Percentiles rank a stretch among this genome's conserved stretches.
Evolutionary conservation across 2,329 filamentous ascomycete species (phyloP).

Genomic region (Stachybotrys elegans): DNA sequence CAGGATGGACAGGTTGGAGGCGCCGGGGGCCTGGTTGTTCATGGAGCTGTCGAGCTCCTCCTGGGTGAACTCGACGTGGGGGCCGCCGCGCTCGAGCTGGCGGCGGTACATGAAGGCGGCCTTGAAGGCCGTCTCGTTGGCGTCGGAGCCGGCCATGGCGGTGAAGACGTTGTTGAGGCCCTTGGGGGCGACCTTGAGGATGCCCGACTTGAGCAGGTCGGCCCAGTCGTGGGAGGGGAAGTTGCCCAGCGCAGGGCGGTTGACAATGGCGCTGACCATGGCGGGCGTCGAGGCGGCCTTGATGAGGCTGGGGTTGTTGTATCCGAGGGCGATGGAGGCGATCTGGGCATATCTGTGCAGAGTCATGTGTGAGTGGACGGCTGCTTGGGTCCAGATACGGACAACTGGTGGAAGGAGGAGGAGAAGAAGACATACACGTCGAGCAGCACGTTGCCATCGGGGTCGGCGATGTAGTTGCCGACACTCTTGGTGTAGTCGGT

Average conservation of each 20-base stretch:
- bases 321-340: conserved; percentile 85
- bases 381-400: background rate
- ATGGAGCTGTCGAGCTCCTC: conserved; percentile 72
- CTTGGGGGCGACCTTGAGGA: conserved; percentile 77
- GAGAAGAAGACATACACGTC: conserved; percentile 52
- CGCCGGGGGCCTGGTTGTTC: conserved; percentile 74
- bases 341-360: conserved; percentile 80
- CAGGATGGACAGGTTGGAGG: conserved; percentile 74
- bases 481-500: conserved; percentile 67
- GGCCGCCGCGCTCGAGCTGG: conserved; percentile 73
- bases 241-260: conserved; percentile 84
- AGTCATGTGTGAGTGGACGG: too few relatives aligned
- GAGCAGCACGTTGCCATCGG: conserved; percentile 67
- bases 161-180: conserved; percentile 88
- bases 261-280: conserved; percentile 78
- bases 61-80: conserved; percentile 70
- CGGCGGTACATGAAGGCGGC: conserved; percentile 92
- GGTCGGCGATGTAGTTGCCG: conserved; percentile 77
- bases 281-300: conserved; percentile 68
- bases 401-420: background rate
- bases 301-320: conserved; percentile 78
- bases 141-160: conserved; percentile 81
- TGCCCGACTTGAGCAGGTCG: conserved; percentile 69
- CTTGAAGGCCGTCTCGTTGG: conserved; percentile 93
- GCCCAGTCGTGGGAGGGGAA: conserved; percentile 86